These are phyloP conservation scores for Blepharisma undulans DNA, from an alignment of 169 alveolate species.

Conservation along the genomic window DNA sequence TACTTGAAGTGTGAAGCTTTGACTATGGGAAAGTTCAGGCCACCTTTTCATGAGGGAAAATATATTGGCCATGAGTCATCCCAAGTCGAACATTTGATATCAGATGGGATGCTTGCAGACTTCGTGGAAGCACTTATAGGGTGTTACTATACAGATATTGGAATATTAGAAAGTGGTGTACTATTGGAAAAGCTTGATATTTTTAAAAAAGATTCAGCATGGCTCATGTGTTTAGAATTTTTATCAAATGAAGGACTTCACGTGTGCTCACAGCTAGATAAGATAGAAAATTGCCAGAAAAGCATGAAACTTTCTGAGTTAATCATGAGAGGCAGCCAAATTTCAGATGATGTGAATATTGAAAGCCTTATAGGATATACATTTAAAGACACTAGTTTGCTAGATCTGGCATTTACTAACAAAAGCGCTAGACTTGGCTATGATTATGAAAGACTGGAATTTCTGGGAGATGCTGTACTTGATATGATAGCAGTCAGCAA, in stretches of 20 bases:
- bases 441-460: slow-evolving; percentile 29
- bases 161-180: not conserved
- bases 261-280: no score
- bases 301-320: no score
- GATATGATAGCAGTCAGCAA: not conserved
- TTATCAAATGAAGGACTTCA: not conserved
- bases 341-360: no score
- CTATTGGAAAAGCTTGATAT: not conserved
- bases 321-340: no score
- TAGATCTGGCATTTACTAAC: not conserved
- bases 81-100: not conserved
- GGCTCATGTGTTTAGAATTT: not conserved
- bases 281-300: no score
- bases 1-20: not conserved
- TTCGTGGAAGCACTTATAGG: slow-evolving; percentile 32
- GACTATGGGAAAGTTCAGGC: not conserved
- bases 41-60: slow-evolving; percentile 12
- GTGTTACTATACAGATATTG: not conserved
- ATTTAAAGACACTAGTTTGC: not conserved
- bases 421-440: not conserved
- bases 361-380: not conserved
- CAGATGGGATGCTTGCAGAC: slow-evolving; percentile 25
- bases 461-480: slow-evolving; percentile 29
- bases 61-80: not conserved
- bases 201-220: not conserved